These are phyloP conservation scores for Datisca glomerata DNA, from an alignment of 306 rosid genomes.

Conservation along the genomic window DNA sequence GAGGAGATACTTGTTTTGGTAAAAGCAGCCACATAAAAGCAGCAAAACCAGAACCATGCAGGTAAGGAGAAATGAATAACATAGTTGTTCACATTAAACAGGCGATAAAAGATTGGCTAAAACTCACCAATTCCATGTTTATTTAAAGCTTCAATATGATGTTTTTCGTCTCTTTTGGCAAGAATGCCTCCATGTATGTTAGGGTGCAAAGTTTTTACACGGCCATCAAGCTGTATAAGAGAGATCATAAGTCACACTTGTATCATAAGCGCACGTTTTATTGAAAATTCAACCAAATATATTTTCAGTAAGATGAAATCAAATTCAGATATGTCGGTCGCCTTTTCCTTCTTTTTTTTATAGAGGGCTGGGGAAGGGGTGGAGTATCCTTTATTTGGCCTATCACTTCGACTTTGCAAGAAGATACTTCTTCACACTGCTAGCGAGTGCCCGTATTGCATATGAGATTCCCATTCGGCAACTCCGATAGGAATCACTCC, in stretches of 20 bases:
- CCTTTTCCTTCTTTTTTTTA: too few relatives aligned
- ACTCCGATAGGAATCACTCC: too few relatives aligned
- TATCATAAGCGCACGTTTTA: neutral
- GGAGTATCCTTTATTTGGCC: too few relatives aligned
- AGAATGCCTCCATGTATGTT: conserved; percentile 85
- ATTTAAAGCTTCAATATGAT: conserved; percentile 73
- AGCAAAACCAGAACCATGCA: neutral
- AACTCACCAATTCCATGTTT: conserved; percentile 78
- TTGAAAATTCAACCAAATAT: neutral
- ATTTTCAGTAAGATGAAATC: too few relatives aligned
- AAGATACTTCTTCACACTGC: too few relatives aligned
- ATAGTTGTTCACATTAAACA: neutral
- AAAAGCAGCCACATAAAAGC: neutral
- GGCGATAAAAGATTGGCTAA: neutral
- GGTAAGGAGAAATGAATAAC: neutral
- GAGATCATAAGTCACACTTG: conserved; percentile 14
- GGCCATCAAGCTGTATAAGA: conserved; percentile 77
- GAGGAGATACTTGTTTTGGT: conserved; percentile 12
- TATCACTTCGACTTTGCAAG: too few relatives aligned
- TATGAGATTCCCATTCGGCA: too few relatives aligned
- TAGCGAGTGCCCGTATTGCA: too few relatives aligned
- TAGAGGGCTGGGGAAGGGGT: too few relatives aligned
- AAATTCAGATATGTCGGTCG: too few relatives aligned
- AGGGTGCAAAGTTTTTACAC: conserved; percentile 92
- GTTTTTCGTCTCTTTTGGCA: conserved; percentile 85